phyloP scores from a whole-genome alignment of 371 early-diverging fungal genomes.

The Syncephalastrum monosporum region DNA sequence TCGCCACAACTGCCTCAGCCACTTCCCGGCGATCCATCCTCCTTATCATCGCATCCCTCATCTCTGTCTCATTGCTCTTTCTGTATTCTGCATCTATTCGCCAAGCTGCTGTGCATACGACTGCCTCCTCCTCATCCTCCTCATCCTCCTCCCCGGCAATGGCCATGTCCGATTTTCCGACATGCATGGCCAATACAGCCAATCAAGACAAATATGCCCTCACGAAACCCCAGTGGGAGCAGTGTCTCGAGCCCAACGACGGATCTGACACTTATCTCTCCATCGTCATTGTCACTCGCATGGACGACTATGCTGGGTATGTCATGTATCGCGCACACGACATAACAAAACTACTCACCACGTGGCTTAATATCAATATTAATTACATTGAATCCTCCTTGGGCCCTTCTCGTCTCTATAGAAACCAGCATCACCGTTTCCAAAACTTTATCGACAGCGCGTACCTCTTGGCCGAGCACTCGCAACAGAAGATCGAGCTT shows the following conservation, averaged over 20 bases:
- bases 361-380: too few relatives aligned
- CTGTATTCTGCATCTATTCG: conserved; percentile 12
- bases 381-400: too few relatives aligned
- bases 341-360: too few relatives aligned
- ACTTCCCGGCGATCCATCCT: conserved; percentile 7
- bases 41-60: conserved; percentile 1
- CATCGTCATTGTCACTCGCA: conserved; percentile 46
- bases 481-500: conserved; percentile 41
- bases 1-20: too few relatives aligned
- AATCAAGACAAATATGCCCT: conserved; percentile 4
- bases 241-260: conserved; percentile 6
- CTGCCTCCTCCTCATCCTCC: too few relatives aligned
- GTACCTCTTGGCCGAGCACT: conserved; percentile 37
- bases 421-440: conserved; percentile 43
- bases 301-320: conserved; percentile 52
- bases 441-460: conserved; percentile 46
- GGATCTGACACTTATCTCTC: conserved; percentile 18
- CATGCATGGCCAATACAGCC: conserved; percentile 4
- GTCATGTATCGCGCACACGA: not conserved
- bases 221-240: conserved; percentile 9
- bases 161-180: not conserved
- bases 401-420: not conserved
- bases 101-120: not conserved
- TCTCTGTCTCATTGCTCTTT: conserved; percentile 8
- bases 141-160: conserved; percentile 1